Evolutionary conservation across 352 stramenopile genomes (phyloP), one percentile per base, ranked within the genome.

Genomic region (Thraustochytrium sp.): DNA sequence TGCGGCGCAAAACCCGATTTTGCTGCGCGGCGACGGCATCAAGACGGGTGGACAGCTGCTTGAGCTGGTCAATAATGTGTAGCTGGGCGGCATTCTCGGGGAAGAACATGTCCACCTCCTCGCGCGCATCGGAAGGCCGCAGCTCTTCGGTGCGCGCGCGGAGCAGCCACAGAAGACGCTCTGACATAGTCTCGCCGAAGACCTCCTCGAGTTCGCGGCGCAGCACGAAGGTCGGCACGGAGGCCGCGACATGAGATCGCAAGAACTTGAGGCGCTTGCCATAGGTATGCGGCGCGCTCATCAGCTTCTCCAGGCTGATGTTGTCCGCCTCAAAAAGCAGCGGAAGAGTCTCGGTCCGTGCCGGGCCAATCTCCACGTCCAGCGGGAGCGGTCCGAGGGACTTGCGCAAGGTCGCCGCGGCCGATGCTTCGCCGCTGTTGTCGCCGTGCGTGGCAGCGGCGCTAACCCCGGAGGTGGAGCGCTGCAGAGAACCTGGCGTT

Each of bases 91-190:
- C 68, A 11, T 44, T 51, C 9, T 80, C 53, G 13, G 26, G 23
- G 26, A 80, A 80, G 34, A 80, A 26, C 42, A 80, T 80, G n/a
- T 72, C 44, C 9, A 80, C 34, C 38, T 80, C 68, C 21, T 72
- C 68, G 2, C 53, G 34, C 9, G 48, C 42, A 21, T 65, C 21
- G 5, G 40, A 55, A 26, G 68, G 53, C 37, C 53, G 23, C 0
- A 64, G n/a, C 26, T 65, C 48, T 13, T 44, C 53, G 37, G 68
- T 80, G 18, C 68, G 48, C 37, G 34, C 29, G 9, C 68, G 48
- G 34, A 68, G 34, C 21, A 80, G 53, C 48, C 34, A 68, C 3
- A 80, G 38, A 23, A 80, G 68, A 11, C 68, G 42, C 38, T 80
- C 68, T 2, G 3, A 9, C 36, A 65, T 46, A 21, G n/a, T 5